Base-by-base conservation (phyloP, 1,284 basidiomycete species). In the Cutaneotrichosporon arboriforme region DNA sequence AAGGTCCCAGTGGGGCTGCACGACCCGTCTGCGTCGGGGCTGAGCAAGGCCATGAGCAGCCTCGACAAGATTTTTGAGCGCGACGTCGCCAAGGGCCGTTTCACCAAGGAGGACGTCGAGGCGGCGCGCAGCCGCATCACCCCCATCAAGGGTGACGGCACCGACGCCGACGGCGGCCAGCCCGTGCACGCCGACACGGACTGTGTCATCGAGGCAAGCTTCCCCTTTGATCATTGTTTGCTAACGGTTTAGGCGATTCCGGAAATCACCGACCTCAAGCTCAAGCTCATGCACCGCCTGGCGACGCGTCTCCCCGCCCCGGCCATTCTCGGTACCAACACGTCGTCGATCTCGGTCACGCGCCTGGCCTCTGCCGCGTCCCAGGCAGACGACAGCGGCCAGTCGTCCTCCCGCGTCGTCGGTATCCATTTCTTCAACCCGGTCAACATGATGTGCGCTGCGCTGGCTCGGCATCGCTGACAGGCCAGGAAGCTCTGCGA, bases 391-490 rank as follows among this genome's bases (percentile, higher is more conserved):
- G 57, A 59, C 54, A 22, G 20, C 18, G 57, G 82, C 48, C 51
- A 47, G 41, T 52, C 45, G 42, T 26, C 39, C n/a, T 34, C 55
- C 45, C 55, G 69, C n/a, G 55, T 57, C 35, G 59, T 57, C 44
- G 55, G 90, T 13, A 77, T 94, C 40, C 92, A 96, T 75, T 96
- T 93, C 77, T 96, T 97, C 78, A 96, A 97, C 70, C 92, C 92
- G 4, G 90, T 93, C 3, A 89, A 89, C 4, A 87, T 92, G 37
- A 96, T 96, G 90, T 64, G 39, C 46, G 61, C 54, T 35, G 10
- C 15, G 21, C 7, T 12, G 18, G 8, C 18, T 12, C 7, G 8
- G 18, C 40, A n/a, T n/a, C 23, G 48, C 31, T 42, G 43, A 26
- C 53, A 50, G 15, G 3, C n/a, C 23, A 73, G 92, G 90, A 88